These are phyloP conservation scores for Alternaria brassicae DNA, from an alignment of 2,329 filamentous ascomycete species.

Conservation along the genomic window DNA sequence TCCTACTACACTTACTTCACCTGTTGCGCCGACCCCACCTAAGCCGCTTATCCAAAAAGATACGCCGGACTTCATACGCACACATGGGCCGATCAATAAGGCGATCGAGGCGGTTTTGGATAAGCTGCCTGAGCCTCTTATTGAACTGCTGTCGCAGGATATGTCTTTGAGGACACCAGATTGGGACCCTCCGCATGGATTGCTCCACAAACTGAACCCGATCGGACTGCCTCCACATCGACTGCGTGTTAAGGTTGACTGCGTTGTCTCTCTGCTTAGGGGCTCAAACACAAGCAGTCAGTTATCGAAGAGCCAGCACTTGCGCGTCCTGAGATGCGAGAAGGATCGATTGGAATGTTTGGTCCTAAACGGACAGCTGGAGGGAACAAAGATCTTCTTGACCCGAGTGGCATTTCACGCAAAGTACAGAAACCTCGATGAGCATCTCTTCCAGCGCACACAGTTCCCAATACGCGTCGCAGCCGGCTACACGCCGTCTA, in stretches of 20 bases:
- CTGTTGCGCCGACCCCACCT: background rate
- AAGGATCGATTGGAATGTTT: conserved; percentile 42
- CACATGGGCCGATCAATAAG: conserved; percentile 43
- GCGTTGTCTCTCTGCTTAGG: conserved; percentile 37
- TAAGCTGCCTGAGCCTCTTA: conserved; percentile 34
- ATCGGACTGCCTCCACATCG: conserved; percentile 43
- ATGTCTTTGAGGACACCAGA: conserved; percentile 19
- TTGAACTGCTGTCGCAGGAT: conserved; percentile 46
- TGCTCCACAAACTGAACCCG: conserved; percentile 45
- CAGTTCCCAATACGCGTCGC: conserved; percentile 47
- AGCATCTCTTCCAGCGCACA: conserved; percentile 34
- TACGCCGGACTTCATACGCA: conserved; percentile 31
- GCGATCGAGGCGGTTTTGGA: conserved; percentile 34
- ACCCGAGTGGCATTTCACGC: conserved; percentile 38
- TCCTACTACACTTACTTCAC: background rate
- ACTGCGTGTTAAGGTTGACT: conserved; percentile 45
- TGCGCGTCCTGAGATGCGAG: conserved; percentile 38
- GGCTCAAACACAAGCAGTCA: conserved; percentile 40
- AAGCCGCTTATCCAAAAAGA: conserved; percentile 22
- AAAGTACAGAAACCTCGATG: conserved; percentile 39
- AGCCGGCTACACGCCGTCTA: conserved; percentile 18
- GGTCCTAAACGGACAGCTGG: conserved; percentile 43
- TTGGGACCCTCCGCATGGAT: conserved; percentile 37
- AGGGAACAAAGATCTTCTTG: conserved; percentile 42
- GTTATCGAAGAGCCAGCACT: conserved; percentile 42